Percentiles rank a stretch among this genome's conserved stretches.
Conservation (phyloP, 169 alveolate genomes). For the Amoebophrya sp. region DNA sequence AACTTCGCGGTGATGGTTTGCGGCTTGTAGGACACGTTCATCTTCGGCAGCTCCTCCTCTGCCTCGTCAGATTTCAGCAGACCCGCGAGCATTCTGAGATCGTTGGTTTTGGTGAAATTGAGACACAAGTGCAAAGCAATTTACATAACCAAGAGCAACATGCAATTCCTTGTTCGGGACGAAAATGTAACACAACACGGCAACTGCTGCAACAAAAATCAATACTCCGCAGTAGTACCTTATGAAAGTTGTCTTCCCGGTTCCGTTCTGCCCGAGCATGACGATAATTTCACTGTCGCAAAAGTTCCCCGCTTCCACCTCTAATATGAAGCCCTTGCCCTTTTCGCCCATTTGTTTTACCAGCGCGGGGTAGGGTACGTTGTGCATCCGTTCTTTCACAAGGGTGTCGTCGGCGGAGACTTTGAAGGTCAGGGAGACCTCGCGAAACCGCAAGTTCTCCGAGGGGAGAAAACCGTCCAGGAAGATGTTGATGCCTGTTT, state of each 20-base stretch:
- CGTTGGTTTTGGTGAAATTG: not conserved
- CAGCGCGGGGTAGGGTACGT: constrained; percentile 63
- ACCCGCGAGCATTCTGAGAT: constrained; percentile 90
- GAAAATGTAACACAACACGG: constrained; percentile 53
- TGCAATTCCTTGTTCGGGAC: constrained; percentile 32
- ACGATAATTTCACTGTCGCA: constrained; percentile 92
- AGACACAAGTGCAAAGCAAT: not conserved
- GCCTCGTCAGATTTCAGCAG: constrained; percentile 82
- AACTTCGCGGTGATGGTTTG: constrained; percentile 94
- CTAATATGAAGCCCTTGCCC: constrained; percentile 60
- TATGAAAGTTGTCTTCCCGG: constrained; percentile 99
- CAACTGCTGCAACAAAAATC: not conserved
- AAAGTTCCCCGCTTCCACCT: constrained; percentile 86
- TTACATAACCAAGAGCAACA: not conserved
- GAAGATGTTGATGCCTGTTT: constrained; percentile 86
- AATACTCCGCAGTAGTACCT: constrained; percentile 55
- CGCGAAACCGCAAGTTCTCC: constrained; percentile 98
- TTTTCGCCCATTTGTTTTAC: constrained; percentile 66
- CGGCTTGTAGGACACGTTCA: constrained; percentile 94
- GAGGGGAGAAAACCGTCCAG: constrained; percentile 98
- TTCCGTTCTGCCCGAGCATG: constrained; percentile 95
- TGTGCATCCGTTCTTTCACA: constrained; percentile 59
- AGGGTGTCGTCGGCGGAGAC: constrained; percentile 48
- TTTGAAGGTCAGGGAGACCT: constrained; percentile 86
- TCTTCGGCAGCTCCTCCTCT: constrained; percentile 71